A percentile compares a stretch with the other conserved stretches of the same genome.
Evolutionary conservation across 2,329 filamentous ascomycete genomes (phyloP).

Genomic region (Ophiostoma angusticollis): DNA sequence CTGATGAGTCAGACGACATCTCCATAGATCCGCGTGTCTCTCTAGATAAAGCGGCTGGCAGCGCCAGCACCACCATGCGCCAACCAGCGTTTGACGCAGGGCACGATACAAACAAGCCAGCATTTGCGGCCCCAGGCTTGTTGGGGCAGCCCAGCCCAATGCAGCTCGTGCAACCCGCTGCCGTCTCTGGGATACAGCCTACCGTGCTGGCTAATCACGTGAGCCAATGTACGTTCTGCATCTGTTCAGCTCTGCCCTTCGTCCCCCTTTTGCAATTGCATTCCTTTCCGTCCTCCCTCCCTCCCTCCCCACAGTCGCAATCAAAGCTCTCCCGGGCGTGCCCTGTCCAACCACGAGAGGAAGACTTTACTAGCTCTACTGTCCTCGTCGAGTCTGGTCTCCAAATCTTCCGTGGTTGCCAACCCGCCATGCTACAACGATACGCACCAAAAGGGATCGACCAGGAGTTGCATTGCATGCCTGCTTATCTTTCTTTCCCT

Average conservation of each 20-base stretch:
- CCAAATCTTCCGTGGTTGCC: too few species aligned
- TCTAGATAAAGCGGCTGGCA: constrained; percentile 33
- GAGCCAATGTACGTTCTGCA: constrained; percentile 54
- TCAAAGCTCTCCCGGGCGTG: background rate
- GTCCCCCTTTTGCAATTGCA: background rate
- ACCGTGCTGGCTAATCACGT: constrained; percentile 48
- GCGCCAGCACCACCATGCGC: constrained; percentile 30
- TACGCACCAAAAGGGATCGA: too few species aligned
- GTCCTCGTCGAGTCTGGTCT: background rate
- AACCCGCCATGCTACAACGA: too few species aligned
- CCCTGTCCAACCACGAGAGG: background rate
- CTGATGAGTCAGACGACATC: constrained; percentile 49
- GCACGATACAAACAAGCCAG: constrained; percentile 27
- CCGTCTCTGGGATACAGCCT: constrained; percentile 54
- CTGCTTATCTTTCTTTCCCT: background rate
- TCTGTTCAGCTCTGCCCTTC: constrained; percentile 1
- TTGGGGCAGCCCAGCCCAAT: constrained; percentile 41
- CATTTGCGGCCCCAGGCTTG: constrained; percentile 26
- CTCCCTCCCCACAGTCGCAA: background rate
- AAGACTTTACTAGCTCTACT: background rate
- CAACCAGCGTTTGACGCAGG: constrained; percentile 32
- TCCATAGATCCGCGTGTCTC: constrained; percentile 42
- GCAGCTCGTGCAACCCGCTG: constrained; percentile 59
- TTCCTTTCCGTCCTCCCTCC: constrained; percentile 3
- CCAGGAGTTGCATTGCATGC: background rate